Conservation (phyloP, 2,329 filamentous ascomycete species). For the Cladorrhinum sp. region DNA sequence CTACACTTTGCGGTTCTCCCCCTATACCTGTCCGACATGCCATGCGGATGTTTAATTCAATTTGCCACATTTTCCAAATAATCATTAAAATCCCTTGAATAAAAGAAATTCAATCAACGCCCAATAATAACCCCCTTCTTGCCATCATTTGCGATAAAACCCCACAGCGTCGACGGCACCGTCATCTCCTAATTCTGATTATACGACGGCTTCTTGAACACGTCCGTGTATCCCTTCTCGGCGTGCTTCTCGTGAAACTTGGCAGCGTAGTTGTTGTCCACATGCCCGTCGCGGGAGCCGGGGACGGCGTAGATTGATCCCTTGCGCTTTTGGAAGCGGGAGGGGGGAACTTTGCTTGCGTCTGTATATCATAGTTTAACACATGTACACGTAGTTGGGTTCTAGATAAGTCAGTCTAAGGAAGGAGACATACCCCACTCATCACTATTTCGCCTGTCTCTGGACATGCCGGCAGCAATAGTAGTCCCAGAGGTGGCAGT, state of each 20-base stretch:
- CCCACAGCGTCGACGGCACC: background rate
- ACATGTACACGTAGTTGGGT: background rate
- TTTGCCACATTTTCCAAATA: too few relatives aligned
- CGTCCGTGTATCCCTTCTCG: conserved; percentile 5
- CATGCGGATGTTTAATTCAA: too few relatives aligned
- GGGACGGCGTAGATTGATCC: conserved; percentile 68
- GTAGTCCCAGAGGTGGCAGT: background rate
- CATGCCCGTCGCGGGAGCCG: conserved; percentile 61
- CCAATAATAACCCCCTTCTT: too few relatives aligned
- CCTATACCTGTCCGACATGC: too few relatives aligned
- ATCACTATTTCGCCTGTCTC: conserved; percentile 23
- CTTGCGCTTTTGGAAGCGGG: conserved; percentile 66
- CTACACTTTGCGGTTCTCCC: too few relatives aligned
- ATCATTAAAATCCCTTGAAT: too few relatives aligned
- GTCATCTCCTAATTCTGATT: background rate
- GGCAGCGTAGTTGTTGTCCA: conserved; percentile 57
- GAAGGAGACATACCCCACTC: conserved; percentile 26
- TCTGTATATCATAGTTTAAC: conserved; percentile 43
- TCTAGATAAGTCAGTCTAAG: background rate
- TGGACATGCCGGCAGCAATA: background rate
- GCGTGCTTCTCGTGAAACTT: conserved; percentile 57
- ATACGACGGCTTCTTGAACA: background rate
- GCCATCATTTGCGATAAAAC: too few relatives aligned
- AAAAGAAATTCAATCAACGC: too few relatives aligned
- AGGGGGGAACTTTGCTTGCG: conserved; percentile 64